phyloP scores from a whole-genome alignment of 768 basidiomycete genomes.

The Suillus tomentosus region DNA sequence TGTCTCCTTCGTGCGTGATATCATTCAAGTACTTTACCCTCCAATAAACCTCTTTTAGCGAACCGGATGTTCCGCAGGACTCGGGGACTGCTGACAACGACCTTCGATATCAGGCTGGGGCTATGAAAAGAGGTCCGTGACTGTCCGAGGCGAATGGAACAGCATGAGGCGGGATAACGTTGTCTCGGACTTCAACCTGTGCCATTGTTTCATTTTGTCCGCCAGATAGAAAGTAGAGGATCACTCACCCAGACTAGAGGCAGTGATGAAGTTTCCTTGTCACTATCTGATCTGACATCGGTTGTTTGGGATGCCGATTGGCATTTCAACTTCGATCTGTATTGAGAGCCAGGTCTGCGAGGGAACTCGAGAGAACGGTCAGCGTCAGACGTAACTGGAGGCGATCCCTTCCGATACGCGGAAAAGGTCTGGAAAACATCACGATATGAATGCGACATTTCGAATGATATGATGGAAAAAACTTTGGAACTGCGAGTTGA shows the following conservation, averaged over 20 bases:
- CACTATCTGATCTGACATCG: too few relatives aligned
- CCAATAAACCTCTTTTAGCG: not conserved
- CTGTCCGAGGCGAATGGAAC: slow-evolving; percentile 27
- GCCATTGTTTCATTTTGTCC: not conserved
- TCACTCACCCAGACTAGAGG: too few relatives aligned
- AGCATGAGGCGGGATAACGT: slow-evolving; percentile 31
- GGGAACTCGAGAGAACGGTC: not conserved
- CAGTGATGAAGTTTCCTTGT: too few relatives aligned
- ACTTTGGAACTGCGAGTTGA: too few relatives aligned
- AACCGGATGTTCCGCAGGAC: not conserved
- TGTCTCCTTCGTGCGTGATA: not conserved
- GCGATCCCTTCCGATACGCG: not conserved
- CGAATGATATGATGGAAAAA: not conserved
- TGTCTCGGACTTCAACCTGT: slow-evolving; percentile 30
- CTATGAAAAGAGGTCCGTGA: slow-evolving; percentile 31
- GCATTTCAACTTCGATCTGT: too few relatives aligned
- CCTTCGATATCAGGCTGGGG: slow-evolving; percentile 2
- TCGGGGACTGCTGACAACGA: too few relatives aligned
- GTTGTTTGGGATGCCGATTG: too few relatives aligned
- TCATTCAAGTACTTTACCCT: not conserved
- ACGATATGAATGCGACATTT: not conserved
- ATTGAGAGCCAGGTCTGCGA: not conserved
- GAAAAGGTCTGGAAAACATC: not conserved
- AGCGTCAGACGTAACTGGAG: not conserved
- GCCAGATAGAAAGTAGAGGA: too few relatives aligned